Evolutionary conservation across 1,139 yeast genomes (phyloP), one percentile per base, ranked within the genome.

Genomic region (Candida mesenterica): DNA sequence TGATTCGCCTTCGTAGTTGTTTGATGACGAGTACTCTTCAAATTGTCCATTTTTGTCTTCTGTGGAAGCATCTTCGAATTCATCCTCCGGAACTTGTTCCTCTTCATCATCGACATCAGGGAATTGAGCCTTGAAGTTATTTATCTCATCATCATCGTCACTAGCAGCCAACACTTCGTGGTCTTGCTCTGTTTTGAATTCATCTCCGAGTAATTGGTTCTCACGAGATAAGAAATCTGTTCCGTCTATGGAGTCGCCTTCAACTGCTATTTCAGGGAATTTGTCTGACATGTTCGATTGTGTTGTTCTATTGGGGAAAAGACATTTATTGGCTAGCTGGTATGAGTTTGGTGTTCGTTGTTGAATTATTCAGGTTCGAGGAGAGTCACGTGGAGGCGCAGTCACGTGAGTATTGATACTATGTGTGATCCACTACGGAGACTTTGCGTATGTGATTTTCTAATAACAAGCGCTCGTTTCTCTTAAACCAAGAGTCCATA

Each of bases 151-250:
- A 43, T 78, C 85, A 44, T 76, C 82, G 24, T 72, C 75, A 38
- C 72, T 74, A 19, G 67, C 79, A 17, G 61, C 70, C 41, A 75
- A 65, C n/a, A 69, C 65, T 5, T 70, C 77, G 13, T 64, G 66
- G 50, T 82, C 92, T 42, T 77, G 78, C 33, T 75, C 88, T 12
- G 89, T 80, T 45, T 76, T 73, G 62, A 87, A 87, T 51, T 82
- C 89, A 43, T 81, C 90, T 12, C 97, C 97, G 8, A 89, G 65
- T 27, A 84, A 70, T 44, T 87, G 95, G 59, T 81, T 79, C 62
- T 90, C 97, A 54, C 97, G 79, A 31, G 88, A 72, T 43, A 88
- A 68, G 55, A 90, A 86, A 61, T 89, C 96, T 15, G 77, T 66
- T 23, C 48, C 59, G 30, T 49, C 47, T 39, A 68, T 59, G 33